A percentile compares a stretch with the other conserved stretches of the same genome.
Evolutionary conservation across 129 eudicot species (phyloP).

Genomic region (Arctium minus): DNA sequence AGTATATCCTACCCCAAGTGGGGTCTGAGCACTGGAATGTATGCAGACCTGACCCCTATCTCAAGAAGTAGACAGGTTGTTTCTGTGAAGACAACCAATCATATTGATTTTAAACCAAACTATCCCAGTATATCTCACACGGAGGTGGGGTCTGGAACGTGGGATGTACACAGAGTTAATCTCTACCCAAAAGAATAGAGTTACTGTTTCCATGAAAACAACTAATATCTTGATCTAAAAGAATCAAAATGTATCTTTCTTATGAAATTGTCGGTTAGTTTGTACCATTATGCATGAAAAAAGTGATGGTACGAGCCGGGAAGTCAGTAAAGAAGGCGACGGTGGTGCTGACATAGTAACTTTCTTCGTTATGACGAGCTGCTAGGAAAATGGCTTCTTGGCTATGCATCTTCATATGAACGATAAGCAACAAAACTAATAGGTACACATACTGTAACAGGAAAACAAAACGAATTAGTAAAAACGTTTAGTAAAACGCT

Average conservation of each 20-base stretch:
- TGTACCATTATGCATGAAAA: neutral
- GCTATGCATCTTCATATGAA: neutral
- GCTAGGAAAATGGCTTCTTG: neutral
- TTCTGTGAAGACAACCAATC: neutral
- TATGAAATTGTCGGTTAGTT: neutral
- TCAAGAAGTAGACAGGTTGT: neutral
- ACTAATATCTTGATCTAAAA: too few species aligned
- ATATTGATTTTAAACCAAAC: neutral
- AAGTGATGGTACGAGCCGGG: neutral
- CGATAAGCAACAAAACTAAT: neutral
- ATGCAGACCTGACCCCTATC: neutral
- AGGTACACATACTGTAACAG: neutral
- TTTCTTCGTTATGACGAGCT: neutral
- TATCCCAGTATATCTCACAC: too few species aligned
- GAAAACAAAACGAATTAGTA: neutral
- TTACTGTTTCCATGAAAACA: too few species aligned
- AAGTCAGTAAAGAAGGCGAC: neutral
- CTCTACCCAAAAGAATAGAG: too few species aligned
- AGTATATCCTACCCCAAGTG: too few species aligned
- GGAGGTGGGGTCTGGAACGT: too few species aligned
- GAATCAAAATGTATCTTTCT: neutral
- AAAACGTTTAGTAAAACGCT: neutral
- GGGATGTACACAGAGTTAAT: too few species aligned
- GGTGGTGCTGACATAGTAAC: neutral
- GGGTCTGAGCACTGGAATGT: neutral